These are phyloP conservation scores for Termitomyces sp. DNA, from an alignment of 1,284 basidiomycete species.

Conservation along the genomic window DNA sequence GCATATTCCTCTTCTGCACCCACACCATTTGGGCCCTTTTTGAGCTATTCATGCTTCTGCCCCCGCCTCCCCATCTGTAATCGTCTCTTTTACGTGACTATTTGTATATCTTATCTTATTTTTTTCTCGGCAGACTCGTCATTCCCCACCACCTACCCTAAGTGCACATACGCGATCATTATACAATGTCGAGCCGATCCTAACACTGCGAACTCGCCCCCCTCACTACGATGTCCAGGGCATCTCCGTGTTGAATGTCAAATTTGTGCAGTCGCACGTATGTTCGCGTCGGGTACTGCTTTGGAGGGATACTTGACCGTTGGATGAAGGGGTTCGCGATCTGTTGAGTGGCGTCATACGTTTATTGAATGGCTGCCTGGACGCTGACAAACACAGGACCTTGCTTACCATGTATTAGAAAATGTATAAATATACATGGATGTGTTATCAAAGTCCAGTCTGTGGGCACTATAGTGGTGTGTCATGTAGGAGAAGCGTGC, in stretches of 20 bases:
- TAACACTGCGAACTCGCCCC: constrained; percentile 56
- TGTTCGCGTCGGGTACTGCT: constrained; percentile 41
- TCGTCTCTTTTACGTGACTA: not conserved
- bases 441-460: too few relatives aligned
- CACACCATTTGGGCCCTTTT: constrained; percentile 1
- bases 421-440: too few relatives aligned
- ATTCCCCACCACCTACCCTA: constrained; percentile 20
- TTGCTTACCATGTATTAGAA: too few relatives aligned
- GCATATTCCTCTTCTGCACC: not conserved
- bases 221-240: constrained; percentile 61
- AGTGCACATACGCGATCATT: constrained; percentile 43
- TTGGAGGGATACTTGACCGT: constrained; percentile 78
- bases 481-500: too few relatives aligned
- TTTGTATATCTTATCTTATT: constrained; percentile 1
- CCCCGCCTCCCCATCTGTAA: constrained; percentile 17
- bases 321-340: constrained; percentile 69
- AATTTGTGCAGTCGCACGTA: constrained; percentile 63
- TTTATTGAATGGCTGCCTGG: too few relatives aligned
- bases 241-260: constrained; percentile 68
- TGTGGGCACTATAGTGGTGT: too few relatives aligned
- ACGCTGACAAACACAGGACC: too few relatives aligned
- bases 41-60: constrained; percentile 6
- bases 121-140: constrained; percentile 6
- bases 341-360: too few relatives aligned
- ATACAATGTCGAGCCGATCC: constrained; percentile 58